phyloP scores from a whole-genome alignment of 2,329 filamentous ascomycete genomes.

The Talaromyces sp. region DNA sequence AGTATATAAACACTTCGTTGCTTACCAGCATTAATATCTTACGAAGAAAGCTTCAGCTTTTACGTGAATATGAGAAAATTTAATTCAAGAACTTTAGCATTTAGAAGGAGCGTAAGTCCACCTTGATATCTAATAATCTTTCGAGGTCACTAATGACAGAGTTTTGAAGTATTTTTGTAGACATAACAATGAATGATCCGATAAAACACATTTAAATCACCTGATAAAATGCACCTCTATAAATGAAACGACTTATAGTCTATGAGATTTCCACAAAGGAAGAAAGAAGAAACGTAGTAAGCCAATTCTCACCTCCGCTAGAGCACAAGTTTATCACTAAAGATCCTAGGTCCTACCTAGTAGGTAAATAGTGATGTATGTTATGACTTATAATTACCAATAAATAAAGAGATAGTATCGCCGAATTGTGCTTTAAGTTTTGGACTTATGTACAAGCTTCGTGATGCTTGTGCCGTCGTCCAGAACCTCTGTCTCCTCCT shows the following conservation, averaged over 20 bases:
- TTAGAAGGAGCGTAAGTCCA: background rate
- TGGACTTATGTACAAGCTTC: constrained; percentile 44
- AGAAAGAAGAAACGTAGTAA: background rate
- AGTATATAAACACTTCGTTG: too few relatives aligned
- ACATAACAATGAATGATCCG: background rate
- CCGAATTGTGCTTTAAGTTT: background rate
- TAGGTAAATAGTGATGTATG: background rate
- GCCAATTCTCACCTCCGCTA: background rate
- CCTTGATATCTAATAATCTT: background rate
- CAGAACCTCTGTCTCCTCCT: constrained; percentile 59
- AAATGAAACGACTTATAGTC: background rate
- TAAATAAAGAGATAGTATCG: background rate
- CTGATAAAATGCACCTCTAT: background rate
- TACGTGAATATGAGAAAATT: too few relatives aligned
- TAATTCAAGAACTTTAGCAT: too few relatives aligned
- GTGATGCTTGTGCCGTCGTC: constrained; percentile 67
- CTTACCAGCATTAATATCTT: too few relatives aligned
- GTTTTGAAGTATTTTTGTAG: background rate
- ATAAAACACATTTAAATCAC: background rate
- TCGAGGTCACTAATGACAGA: background rate
- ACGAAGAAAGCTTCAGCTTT: too few relatives aligned
- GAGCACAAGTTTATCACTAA: background rate
- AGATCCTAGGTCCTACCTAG: background rate
- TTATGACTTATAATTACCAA: background rate
- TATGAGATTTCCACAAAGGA: background rate